Evolutionary conservation across 2,329 filamentous ascomycete genomes (phyloP), one percentile per base, ranked within the genome.

Genomic region (Fusarium metavorans): DNA sequence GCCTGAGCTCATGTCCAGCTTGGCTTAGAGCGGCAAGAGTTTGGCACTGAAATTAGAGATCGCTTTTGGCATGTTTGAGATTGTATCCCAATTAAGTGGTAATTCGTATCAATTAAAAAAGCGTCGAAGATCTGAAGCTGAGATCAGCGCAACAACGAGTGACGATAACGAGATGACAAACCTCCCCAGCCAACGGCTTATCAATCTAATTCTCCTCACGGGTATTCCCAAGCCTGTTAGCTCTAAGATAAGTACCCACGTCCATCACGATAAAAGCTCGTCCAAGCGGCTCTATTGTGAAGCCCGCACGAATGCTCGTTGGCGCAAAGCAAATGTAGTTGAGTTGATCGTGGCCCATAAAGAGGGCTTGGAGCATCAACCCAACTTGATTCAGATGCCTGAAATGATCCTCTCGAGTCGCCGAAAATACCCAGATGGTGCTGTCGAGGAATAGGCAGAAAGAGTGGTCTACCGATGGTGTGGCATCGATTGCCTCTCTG

Each of bases 61-160:
- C 1, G 18, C 1, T 18, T n/a, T 2, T 41, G 2, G 2, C 2
- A n/a, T n/a, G 37, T 2, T n/a, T n/a, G 2, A 3, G 8, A n/a
- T 41, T 6, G 4, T 41, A 9, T 6, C 37, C 9, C 4, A 3
- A 4, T 41, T 10, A 16, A 39, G 37, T 11, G 10, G 18, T n/a
- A 41, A n/a, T n/a, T n/a, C n/a, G 18, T 41, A n/a, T 41, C 5
- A 5, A 41, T 41, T 41, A n/a, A n/a, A 41, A 11, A n/a, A 41
- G 9, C 16, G 4, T 18, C 7, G 4, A n/a, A n/a, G 0, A n/a
- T n/a, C 4, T 5, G n/a, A 39, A 3, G 8, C 18, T 0, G 37
- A 41, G n/a, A 41, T 18, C 3, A 0, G 37, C 18, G 9, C 18
- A n/a, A n/a, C n/a, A n/a, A 41, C 1, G 7, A 48, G 23, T 6